phyloP scores from a whole-genome alignment of 2,329 filamentous ascomycete genomes.

The Rhytidhysteron rufulum region DNA sequence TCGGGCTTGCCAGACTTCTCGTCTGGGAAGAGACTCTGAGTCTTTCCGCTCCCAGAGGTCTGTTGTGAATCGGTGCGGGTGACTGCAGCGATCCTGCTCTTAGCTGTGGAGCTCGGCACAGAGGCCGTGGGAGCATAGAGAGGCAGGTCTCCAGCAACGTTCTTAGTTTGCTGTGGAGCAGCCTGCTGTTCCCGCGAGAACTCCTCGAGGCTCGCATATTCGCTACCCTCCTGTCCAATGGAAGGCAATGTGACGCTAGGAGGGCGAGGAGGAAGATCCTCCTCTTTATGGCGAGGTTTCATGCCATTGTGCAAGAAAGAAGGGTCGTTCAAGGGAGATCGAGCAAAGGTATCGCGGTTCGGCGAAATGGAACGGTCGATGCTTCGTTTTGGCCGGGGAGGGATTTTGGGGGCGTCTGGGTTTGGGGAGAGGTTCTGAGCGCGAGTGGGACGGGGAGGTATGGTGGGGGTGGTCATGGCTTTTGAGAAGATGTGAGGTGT shows the following conservation, averaged over 20 bases:
- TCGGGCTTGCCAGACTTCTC: slow-evolving; percentile 22
- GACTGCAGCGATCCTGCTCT: slow-evolving; percentile 75
- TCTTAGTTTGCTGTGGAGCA: slow-evolving; percentile 70
- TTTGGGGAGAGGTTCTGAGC: slow-evolving; percentile 44
- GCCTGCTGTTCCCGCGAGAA: slow-evolving; percentile 28
- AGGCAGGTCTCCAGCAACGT: slow-evolving; percentile 74
- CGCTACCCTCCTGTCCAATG: slow-evolving; percentile 82
- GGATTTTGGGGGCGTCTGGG: slow-evolving; percentile 65
- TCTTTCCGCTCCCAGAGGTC: slow-evolving; percentile 80
- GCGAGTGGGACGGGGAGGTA: slow-evolving; percentile 62
- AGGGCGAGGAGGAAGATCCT: slow-evolving; percentile 54
- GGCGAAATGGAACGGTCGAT: slow-evolving; percentile 74
- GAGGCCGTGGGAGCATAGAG: slow-evolving; percentile 88
- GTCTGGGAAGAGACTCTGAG: slow-evolving; percentile 47
- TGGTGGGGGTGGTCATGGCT: slow-evolving; percentile 51
- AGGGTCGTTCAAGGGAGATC: slow-evolving; percentile 77
- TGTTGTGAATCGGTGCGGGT: slow-evolving; percentile 88
- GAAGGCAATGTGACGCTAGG: slow-evolving; percentile 79
- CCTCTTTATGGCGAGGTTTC: slow-evolving; percentile 19
- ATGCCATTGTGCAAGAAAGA: slow-evolving; percentile 45
- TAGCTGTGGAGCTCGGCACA: slow-evolving; percentile 74
- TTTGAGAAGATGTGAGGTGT: slow-evolving; percentile 11
- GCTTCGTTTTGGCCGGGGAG: slow-evolving; percentile 68
- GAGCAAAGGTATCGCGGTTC: slow-evolving; percentile 72
- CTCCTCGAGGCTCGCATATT: slow-evolving; percentile 67